Base-by-base conservation (phyloP, 148 eudicot species). In the Rhododendron ovatum region DNA sequence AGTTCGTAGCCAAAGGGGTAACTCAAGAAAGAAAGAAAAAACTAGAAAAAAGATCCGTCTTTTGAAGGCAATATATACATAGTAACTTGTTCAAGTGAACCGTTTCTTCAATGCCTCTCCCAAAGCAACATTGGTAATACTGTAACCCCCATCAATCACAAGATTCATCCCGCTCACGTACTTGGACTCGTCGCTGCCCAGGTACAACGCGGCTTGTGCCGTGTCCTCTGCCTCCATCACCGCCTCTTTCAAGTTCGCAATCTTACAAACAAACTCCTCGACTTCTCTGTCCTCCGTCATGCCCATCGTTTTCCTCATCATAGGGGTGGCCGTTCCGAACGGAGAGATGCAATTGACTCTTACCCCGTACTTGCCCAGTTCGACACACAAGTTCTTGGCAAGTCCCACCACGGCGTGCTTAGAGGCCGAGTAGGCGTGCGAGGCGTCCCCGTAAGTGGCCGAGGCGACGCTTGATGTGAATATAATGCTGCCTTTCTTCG, bases 111-210 rank as follows among this genome's bases (percentile, higher is more conserved):
- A 1, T 67, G 13, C 73, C 73, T 67, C 73, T 67, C 35, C 73
- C 33, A 67, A 26, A 67, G 73, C 73, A 67, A 26, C 11, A 67
- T 91, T 91, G 9, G 87, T 86, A 30, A 83, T 61, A 18, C 90
- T 92, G 37, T 61, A 88, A 5, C 94, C 94, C 1, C 93, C 93
- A 83, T 92, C 94, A 5, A 92, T 33, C 13, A 88, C 89, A 18
- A 92, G 50, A 51, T 92, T 91, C 8, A 79, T 43, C 39, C 94
- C 94, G 57, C 90, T 92, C 24, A 91, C 61, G 50, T 86, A 90
- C 78, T 83, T 88, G 0, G 93, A 83, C 79, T 88, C 89, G 74
- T 91, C 94, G 78, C 93, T 90, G 0, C 83, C 93, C 53, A 92
- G 30, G 78, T 78, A 92, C 67, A 90, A 1, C 0, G 88, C 91